Base-by-base conservation (phyloP, 2,329 filamentous ascomycete genomes). In the Phoma herbarum region DNA sequence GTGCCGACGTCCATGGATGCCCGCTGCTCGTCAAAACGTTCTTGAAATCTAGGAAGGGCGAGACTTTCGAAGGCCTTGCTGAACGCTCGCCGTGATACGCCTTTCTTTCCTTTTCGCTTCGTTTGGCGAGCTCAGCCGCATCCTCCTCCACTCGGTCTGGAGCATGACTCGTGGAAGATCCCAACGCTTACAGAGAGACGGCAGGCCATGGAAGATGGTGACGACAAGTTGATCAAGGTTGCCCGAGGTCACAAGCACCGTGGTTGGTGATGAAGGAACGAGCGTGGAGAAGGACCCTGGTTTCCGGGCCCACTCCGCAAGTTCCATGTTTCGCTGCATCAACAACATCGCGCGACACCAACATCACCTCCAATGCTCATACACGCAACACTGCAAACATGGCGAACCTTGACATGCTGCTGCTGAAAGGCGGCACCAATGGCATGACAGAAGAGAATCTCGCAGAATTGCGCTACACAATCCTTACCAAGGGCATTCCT, bases 351-450 rank as follows among this genome's bases (percentile, higher is more conserved):
- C 35, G 35, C 35, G 35, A 55, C 44, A 53, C 33, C 41, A 39
- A 42, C 44, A 48, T 26, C 31, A 44, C 31, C 14, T 18, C 6
- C 52, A 31, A 43, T 52, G 46, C 50, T 49, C 22, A 23, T 33
- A 49, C 47, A 33, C n/a, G 16, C 51, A 62, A 57, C 52, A 49
- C 35, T 31, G 28, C 64, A 61, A 60, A 61, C 58, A 77, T 77
- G 75, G 70, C 75, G 59, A 77, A 76, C 73, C 78, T 97, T 26
- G 92, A 96, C 73, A 83, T 87, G 63, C 84, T 96, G 44, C 83
- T 97, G 45, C 87, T 91, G 65, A 92, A 94, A 62, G 93, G 93
- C 0, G 92, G 93, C 1, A 86, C 87, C 1, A 85, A 88, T 64
- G 90, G 88, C 20, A 88, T 95, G 74, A 81, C 89, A 23, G 74